These are phyloP conservation scores for Diaporthe longicolla DNA, from an alignment of 2,329 filamentous ascomycete genomes.

Conservation along the genomic window DNA sequence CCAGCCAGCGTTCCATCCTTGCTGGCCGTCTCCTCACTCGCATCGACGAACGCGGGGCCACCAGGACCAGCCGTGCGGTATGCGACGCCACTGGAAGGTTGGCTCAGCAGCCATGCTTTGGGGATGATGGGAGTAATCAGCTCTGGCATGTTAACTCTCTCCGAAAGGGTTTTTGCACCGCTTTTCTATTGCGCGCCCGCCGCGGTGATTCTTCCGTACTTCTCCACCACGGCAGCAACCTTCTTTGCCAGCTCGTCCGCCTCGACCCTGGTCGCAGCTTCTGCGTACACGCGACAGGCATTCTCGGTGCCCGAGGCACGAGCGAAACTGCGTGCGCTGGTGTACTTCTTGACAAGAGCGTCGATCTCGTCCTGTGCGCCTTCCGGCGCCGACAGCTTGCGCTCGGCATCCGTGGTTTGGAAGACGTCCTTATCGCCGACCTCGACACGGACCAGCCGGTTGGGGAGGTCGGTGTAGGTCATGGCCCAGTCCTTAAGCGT, in stretches of 20 bases:
- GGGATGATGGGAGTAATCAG: conserved; percentile 1
- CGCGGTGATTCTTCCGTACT: conserved; percentile 57
- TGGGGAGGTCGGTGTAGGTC: conserved; percentile 94
- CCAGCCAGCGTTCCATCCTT: not conserved
- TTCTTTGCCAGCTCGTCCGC: conserved; percentile 91
- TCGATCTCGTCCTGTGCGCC: conserved; percentile 91
- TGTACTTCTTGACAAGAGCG: conserved; percentile 89
- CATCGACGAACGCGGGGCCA: not conserved
- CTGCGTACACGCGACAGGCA: conserved; percentile 94
- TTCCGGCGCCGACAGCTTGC: conserved; percentile 83
- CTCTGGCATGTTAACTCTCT: conserved; percentile 24
- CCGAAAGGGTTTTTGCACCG: conserved; percentile 7
- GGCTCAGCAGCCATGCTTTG: not conserved
- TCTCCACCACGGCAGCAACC: conserved; percentile 82
- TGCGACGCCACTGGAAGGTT: not conserved
- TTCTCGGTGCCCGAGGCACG: conserved; percentile 96
- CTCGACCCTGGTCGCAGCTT: conserved; percentile 90
- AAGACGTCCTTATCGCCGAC: conserved; percentile 91
- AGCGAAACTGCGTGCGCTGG: conserved; percentile 89
- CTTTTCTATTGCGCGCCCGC: conserved; percentile 40
- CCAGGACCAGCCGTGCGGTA: not conserved
- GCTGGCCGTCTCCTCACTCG: not conserved
- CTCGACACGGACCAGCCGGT: conserved; percentile 93
- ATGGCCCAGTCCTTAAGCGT: conserved; percentile 90
- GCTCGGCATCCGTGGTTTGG: conserved; percentile 92